Evolutionary conservation across 2,329 filamentous ascomycete species (phyloP).

Genomic region (Aspergillus neotritici): DNA sequence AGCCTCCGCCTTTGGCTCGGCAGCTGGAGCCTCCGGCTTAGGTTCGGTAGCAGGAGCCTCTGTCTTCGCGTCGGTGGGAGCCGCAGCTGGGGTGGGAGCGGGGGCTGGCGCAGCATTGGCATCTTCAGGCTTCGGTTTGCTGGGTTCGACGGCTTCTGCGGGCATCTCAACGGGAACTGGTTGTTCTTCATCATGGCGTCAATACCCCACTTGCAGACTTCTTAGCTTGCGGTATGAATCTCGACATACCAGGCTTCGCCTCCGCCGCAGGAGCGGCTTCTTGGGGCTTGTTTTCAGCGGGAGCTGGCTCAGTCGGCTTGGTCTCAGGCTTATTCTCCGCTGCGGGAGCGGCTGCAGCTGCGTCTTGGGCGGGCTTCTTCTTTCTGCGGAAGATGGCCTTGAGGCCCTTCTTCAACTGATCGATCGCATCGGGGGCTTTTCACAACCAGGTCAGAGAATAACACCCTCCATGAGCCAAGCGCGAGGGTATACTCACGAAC

Average conservation of each 20-base stretch:
- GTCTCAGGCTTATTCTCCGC: slow-evolving; percentile 10
- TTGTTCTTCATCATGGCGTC: slow-evolving; percentile 1
- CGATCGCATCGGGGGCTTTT: slow-evolving; percentile 27
- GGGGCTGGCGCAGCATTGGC: slow-evolving; percentile 8
- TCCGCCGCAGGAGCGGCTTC: slow-evolving; percentile 11
- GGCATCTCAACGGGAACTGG: slow-evolving; percentile 8
- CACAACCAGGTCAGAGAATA: not conserved
- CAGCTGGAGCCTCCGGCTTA: slow-evolving; percentile 5
- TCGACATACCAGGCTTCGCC: slow-evolving; percentile 13
- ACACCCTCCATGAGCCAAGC: not conserved
- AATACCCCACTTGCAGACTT: not conserved
- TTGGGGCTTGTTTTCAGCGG: slow-evolving; percentile 8
- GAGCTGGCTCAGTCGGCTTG: slow-evolving; percentile 7
- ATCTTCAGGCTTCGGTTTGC: slow-evolving; percentile 8
- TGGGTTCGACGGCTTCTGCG: slow-evolving; percentile 7
- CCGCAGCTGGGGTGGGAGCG: slow-evolving; percentile 3
- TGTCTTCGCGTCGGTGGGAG: slow-evolving; percentile 6
- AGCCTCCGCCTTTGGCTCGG: slow-evolving; percentile 3
- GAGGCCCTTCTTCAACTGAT: slow-evolving; percentile 30
- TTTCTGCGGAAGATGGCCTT: slow-evolving; percentile 29
- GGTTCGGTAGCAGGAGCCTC: slow-evolving; percentile 4
- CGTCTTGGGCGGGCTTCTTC: slow-evolving; percentile 20
- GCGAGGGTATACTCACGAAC: slow-evolving; percentile 25
- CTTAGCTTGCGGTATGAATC: not conserved
- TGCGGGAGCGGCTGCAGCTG: slow-evolving; percentile 6